Evolutionary conservation across 78 protist genomes (phyloP).

Genomic region (Speleostelium caveatum): DNA sequence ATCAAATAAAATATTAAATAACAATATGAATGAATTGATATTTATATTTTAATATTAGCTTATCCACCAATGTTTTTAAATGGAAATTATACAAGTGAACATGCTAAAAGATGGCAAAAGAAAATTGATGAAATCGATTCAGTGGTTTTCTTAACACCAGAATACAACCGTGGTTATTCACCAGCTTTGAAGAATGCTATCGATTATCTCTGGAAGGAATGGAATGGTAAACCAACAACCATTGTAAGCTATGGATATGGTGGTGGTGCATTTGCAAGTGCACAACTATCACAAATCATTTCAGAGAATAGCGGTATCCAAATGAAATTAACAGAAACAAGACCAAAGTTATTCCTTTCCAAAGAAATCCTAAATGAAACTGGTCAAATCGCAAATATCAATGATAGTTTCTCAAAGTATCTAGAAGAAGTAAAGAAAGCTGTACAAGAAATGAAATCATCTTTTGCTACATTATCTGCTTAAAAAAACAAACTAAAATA

Average conservation of each 20-base stretch:
- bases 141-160: not conserved
- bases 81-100: not conserved
- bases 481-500: too few relatives aligned
- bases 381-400: not conserved
- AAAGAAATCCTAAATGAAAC: not conserved
- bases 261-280: conserved; percentile 14
- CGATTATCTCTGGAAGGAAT: conserved; percentile 14
- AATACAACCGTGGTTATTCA: not conserved
- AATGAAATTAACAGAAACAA: not conserved
- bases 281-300: conserved; percentile 6
- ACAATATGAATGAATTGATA: too few relatives aligned
- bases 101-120: conserved; percentile 6
- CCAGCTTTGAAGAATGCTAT: not conserved
- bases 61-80: conserved; percentile 6
- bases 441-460: not conserved
- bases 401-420: not conserved
- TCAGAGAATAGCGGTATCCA: conserved; percentile 29
- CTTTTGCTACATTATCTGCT: too few relatives aligned
- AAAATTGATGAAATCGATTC: conserved; percentile 16
- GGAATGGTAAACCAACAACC: conserved; percentile 6
- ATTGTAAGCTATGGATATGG: not conserved
- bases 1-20: too few relatives aligned
- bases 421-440: conserved; percentile 1
- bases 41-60: too few relatives aligned
- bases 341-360: conserved; percentile 8